Percentiles rank a stretch among this genome's conserved stretches.
phyloP scores from a whole-genome alignment of 306 rosid species.

The Lablab purpureus region DNA sequence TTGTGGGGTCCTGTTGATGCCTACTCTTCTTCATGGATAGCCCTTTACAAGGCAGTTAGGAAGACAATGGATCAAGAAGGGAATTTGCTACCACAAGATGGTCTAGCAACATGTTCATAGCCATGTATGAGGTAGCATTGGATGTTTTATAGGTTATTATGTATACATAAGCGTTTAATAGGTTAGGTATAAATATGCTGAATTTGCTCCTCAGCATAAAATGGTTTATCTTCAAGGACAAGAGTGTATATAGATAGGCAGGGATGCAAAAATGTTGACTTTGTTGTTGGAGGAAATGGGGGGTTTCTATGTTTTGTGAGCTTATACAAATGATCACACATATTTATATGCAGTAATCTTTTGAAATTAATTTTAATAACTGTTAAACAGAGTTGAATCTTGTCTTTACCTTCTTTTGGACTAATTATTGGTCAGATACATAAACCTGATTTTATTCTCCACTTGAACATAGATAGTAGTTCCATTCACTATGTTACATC shows the following conservation, averaged over 20 bases:
- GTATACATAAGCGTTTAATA: constrained; percentile 47
- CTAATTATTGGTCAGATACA: too few species aligned
- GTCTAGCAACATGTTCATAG: constrained; percentile 77
- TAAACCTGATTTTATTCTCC: too few species aligned
- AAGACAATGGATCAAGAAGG: constrained; percentile 67
- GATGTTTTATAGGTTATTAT: constrained; percentile 42
- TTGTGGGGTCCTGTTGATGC: constrained; percentile 70
- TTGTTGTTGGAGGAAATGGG: constrained; percentile 53
- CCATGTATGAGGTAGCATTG: constrained; percentile 25
- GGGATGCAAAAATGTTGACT: constrained; percentile 48
- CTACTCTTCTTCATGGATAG: constrained; percentile 81
- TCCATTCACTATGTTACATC: too few species aligned
- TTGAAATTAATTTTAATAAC: constrained; percentile 26
- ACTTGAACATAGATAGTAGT: too few species aligned
- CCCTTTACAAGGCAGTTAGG: constrained; percentile 74
- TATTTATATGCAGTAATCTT: constrained; percentile 49
- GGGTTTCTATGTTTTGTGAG: constrained; percentile 52
- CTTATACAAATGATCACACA: constrained; percentile 47
- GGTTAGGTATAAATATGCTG: constrained; percentile 38
- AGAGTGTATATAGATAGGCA: constrained; percentile 64
- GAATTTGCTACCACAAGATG: constrained; percentile 68
- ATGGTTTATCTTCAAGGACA: constrained; percentile 53
- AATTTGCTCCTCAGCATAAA: constrained; percentile 49
- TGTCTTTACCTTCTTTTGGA: too few species aligned
- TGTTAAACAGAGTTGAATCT: constrained; percentile 18